Base-by-base conservation (phyloP, 805 yeast genomes). In the Ogataea nakhonphanomensis region DNA sequence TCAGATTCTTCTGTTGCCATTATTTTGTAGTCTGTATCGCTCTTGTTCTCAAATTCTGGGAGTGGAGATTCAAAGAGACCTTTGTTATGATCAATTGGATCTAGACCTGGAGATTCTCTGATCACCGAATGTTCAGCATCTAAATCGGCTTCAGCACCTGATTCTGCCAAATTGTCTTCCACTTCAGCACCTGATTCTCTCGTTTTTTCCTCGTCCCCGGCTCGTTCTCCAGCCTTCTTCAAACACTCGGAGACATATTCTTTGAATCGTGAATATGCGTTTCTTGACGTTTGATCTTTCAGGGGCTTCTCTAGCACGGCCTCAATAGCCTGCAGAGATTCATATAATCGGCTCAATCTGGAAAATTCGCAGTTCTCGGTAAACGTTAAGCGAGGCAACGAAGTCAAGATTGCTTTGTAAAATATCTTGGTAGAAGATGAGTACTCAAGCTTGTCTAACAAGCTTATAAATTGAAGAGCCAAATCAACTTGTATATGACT, bases 401-500 rank as follows among this genome's bases (percentile, higher is more conserved):
- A 71, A 10, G 63, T 62, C 8, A 83, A 55, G 1, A 84, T 65
- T 25, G 78, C 67, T 45, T 75, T 81, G 44, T 76, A 76, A 26
- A 71, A 63, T 4, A 59, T 66, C 46, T 76, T 80, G 25, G 75
- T 71, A 5, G 76, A 66, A 3, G 71, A 74, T 23, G 74, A 70
- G 10, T 77, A 68, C n/a, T 73, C 79, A 25, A 66, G 54, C 22
- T 59, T 63, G 5, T 64, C 71, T 15, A 82, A 62, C 0, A 74
- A 67, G 22, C 69, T 70, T 33, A 85, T 54, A 8, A 84, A 61
- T 20, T 78, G 80, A 22, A 71, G 57, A 0, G 76, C 76, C 46
- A 82, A 76, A 49, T 69, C 70, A 3, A 80, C 57, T 47, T 84
- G 93, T 5, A 76, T 63, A 8, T 71, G 58, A 29, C 76, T 74